phyloP scores from a whole-genome alignment of 345 rosid species.

The Dimocarpus longan region DNA sequence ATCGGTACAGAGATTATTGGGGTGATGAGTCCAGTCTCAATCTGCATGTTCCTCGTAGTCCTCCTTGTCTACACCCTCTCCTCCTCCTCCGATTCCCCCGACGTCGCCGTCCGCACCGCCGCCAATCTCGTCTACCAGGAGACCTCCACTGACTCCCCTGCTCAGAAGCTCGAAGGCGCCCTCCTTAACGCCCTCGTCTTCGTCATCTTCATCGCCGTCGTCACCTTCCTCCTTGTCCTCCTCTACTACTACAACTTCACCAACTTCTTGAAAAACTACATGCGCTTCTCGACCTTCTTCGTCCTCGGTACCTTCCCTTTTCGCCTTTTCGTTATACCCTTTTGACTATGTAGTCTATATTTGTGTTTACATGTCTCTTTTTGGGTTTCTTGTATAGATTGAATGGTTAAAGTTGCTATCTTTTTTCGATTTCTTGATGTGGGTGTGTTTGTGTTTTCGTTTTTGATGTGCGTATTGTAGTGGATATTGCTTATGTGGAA shows the following conservation, averaged over 20 bases:
- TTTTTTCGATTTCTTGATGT: not conserved
- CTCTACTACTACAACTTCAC: conserved; percentile 94
- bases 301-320: conserved; percentile 54
- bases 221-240: conserved; percentile 80
- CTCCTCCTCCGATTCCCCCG: conserved; percentile 48
- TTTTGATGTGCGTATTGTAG: too few species aligned
- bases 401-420: too few species aligned
- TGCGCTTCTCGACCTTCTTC: conserved; percentile 92
- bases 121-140: conserved; percentile 94
- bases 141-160: conserved; percentile 71
- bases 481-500: not conserved
- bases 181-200: conserved; percentile 85
- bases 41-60: conserved; percentile 94
- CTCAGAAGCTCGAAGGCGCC: conserved; percentile 86
- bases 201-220: conserved; percentile 69
- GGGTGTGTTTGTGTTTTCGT: not conserved
- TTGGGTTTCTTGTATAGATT: conserved; percentile 4
- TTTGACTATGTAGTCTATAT: not conserved
- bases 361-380: not conserved
- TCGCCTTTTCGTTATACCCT: not conserved
- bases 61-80: conserved; percentile 89
- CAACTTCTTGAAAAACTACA: conserved; percentile 87
- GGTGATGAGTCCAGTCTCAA: conserved; percentile 92
- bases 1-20: conserved; percentile 93
- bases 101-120: conserved; percentile 79